Evolutionary conservation across 2,329 filamentous ascomycete genomes (phyloP).

Genomic region (Aspergillus fructus): DNA sequence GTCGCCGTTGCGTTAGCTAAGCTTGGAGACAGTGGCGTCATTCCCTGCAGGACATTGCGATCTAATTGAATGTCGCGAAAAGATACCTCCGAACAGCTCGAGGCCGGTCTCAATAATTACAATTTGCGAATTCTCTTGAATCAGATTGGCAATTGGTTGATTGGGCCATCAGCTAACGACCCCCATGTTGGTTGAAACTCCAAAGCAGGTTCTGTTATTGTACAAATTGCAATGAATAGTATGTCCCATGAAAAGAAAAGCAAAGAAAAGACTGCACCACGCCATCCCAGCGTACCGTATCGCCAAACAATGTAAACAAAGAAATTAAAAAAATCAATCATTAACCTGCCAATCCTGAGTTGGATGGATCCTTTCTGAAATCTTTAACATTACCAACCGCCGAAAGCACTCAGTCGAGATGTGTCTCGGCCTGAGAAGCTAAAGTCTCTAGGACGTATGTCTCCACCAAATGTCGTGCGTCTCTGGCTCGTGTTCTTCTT

Average conservation of each 20-base stretch:
- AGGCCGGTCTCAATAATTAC: not conserved
- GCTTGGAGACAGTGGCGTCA: slow-evolving; percentile 7
- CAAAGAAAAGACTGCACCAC: slow-evolving; percentile 18
- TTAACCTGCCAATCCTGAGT: slow-evolving; percentile 15
- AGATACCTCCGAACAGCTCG: not conserved
- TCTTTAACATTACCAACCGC: slow-evolving; percentile 35
- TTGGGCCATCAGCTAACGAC: not conserved
- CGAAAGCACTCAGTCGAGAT: slow-evolving; percentile 37
- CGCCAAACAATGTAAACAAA: slow-evolving; percentile 15
- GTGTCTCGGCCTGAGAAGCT: slow-evolving; percentile 40
- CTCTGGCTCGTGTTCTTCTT: slow-evolving; percentile 52
- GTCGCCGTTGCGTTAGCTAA: slow-evolving; percentile 1
- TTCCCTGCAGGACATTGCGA: not conserved
- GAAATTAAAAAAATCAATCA: slow-evolving; percentile 20
- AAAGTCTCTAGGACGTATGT: slow-evolving; percentile 40
- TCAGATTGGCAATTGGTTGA: not conserved
- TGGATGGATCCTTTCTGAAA: slow-evolving; percentile 24
- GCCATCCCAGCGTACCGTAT: slow-evolving; percentile 24
- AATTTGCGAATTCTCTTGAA: too few species aligned
- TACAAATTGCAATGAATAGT: slow-evolving; percentile 26
- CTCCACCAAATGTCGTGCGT: slow-evolving; percentile 43
- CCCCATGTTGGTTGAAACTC: slow-evolving; percentile 1
- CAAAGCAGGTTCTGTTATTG: slow-evolving; percentile 25
- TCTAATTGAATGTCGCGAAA: not conserved
- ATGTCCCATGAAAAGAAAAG: slow-evolving; percentile 23